These are phyloP conservation scores for Aspergillus steynii DNA, from an alignment of 495 filamentous ascomycete genomes.

Conservation along the genomic window DNA sequence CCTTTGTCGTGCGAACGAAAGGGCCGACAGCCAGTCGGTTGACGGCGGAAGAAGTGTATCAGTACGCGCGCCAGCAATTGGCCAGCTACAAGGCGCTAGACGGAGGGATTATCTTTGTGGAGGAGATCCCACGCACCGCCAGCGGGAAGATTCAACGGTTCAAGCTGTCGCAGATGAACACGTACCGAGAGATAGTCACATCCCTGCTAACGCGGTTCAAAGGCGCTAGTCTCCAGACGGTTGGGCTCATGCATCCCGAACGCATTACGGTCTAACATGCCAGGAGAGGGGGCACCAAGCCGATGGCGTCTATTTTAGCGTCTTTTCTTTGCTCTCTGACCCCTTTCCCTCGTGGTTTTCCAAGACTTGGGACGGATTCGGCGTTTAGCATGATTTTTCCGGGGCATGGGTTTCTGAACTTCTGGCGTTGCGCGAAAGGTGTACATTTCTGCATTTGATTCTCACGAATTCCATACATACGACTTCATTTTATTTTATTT, in stretches of 20 bases:
- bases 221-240: conserved; percentile 23
- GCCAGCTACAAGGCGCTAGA: conserved; percentile 68
- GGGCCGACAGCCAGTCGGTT: conserved; percentile 27
- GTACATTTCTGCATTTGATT: neutral
- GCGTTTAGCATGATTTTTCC: conserved; percentile 3
- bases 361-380: neutral
- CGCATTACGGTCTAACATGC: conserved; percentile 19
- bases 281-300: neutral
- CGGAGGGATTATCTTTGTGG: conserved; percentile 71
- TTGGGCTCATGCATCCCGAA: conserved; percentile 27
- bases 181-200: conserved; percentile 46
- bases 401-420: no score
- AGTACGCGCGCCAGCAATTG: conserved; percentile 60
- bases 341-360: neutral
- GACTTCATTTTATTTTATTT: neutral
- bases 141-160: conserved; percentile 75
- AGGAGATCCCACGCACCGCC: conserved; percentile 72
- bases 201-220: conserved; percentile 38
- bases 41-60: conserved; percentile 60
- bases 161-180: conserved; percentile 47
- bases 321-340: neutral
- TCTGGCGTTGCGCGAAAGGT: neutral
- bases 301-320: neutral
- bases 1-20: conserved; percentile 64
- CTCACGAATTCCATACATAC: neutral